Evolutionary conservation across 805 yeast species (phyloP).

Genomic region (Ogataea allantospora): DNA sequence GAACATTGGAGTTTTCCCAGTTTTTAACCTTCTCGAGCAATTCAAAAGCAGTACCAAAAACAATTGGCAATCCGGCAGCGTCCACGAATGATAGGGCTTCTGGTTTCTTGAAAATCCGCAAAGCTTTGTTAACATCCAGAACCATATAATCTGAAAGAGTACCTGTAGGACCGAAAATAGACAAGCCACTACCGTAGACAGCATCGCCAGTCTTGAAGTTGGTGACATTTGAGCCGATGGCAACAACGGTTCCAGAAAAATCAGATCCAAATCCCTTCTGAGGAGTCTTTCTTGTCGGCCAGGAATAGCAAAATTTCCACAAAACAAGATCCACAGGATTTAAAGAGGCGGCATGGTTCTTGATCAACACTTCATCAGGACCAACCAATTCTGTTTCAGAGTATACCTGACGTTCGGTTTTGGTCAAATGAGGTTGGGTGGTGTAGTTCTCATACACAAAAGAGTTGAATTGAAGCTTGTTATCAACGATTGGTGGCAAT

Average conservation of each 20-base stretch:
- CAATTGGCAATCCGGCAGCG: constrained; percentile 67
- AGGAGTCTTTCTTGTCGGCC: background rate
- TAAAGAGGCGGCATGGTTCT: constrained; percentile 14
- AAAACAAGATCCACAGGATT: constrained; percentile 21
- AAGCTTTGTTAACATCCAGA: constrained; percentile 33
- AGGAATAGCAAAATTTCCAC: constrained; percentile 5
- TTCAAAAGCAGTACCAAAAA: constrained; percentile 58
- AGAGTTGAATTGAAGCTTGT: constrained; percentile 9
- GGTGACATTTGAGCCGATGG: constrained; percentile 17
- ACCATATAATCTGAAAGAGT: constrained; percentile 45
- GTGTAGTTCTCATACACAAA: constrained; percentile 10
- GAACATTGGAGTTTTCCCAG: constrained; percentile 45
- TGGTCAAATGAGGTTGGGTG: constrained; percentile 10
- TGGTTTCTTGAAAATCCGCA: constrained; percentile 46
- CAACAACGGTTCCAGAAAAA: constrained; percentile 18
- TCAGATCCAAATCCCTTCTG: constrained; percentile 20
- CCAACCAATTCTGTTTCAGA: constrained; percentile 9
- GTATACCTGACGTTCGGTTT: constrained; percentile 7
- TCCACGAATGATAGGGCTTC: constrained; percentile 44
- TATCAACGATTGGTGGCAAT: constrained; percentile 8
- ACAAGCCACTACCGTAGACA: constrained; percentile 14
- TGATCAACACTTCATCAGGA: constrained; percentile 16
- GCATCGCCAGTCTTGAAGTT: constrained; percentile 17
- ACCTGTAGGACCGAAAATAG: constrained; percentile 30
- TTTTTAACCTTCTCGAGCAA: constrained; percentile 22